Evolutionary conservation across 805 yeast species (phyloP), one percentile per base, ranked within the genome.

Genomic region (Torulaspora franciscae): DNA sequence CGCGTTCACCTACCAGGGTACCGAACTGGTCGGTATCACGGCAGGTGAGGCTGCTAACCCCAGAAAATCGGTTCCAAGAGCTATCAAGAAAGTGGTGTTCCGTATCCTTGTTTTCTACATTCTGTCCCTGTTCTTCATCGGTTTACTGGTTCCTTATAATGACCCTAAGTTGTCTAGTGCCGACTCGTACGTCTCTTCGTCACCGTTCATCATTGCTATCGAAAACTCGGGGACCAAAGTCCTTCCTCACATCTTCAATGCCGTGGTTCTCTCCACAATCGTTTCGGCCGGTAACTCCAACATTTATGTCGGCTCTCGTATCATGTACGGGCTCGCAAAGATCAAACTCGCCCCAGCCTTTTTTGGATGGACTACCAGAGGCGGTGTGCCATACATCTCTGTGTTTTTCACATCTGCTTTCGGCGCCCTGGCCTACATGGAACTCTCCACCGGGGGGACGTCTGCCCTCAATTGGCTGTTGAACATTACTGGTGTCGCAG

Each of bases 281-380:
- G 73, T 82, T 39, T 83, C 90, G n/a, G 89, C 91, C 23, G 91
- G 82, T 61, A 84, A 84, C 68, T 82, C 89, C 10, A 81, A 82
- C 59, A 72, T 83, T 25, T 83, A 83, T 65, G 78, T 81, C 52
- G 83, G 87, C 33, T 82, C 89, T 3, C 71, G 93, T 66, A 71
- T 81, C 34, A 61, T 84, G 40, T 82, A 74, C 58, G 78, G 81
- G n/a, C 69, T 84, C 60, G 80, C 85, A n/a, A 71, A 73, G 52
- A 73, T 74, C 41, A 71, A 72, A 6, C 68, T 74, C 41, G 85
- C 85, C 2, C 86, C 86, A 27, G 70, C 65, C 47, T 52, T 74
- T 43, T 77, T 81, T 55, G 51, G 62, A 8, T 58, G 56, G 32
- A 75, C 83, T 30, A 79, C 77, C 36, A 71, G 65, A 50, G 56